Conservation (phyloP, 2,329 filamentous ascomycete species). For the Penicillium sp. region DNA sequence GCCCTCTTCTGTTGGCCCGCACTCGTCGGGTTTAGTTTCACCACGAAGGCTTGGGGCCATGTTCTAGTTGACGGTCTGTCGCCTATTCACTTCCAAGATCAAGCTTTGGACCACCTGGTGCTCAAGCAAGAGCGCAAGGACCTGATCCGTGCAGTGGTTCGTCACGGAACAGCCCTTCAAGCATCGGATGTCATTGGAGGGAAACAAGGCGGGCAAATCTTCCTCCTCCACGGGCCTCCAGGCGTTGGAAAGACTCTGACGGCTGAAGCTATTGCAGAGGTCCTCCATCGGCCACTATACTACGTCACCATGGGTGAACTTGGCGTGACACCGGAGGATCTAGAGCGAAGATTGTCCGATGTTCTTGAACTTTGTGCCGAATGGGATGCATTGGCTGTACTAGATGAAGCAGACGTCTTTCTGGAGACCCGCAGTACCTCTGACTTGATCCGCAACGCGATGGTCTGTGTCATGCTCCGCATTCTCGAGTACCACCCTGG, state of each 20-base stretch:
- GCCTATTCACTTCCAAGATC: not conserved
- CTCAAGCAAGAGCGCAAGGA: not conserved
- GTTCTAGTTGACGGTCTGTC: slow-evolving; percentile 2
- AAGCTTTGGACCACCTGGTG: not conserved
- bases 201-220: slow-evolving; percentile 6
- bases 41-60: slow-evolving; percentile 6
- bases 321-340: slow-evolving; percentile 1
- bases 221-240: slow-evolving; percentile 6
- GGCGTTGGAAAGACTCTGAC: slow-evolving; percentile 12
- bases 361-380: slow-evolving; percentile 3
- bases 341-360: not conserved
- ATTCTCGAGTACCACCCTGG: slow-evolving; percentile 12
- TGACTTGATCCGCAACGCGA: slow-evolving; percentile 7
- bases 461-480: slow-evolving; percentile 10
- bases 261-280: slow-evolving; percentile 11
- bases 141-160: not conserved
- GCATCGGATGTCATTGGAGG: not conserved
- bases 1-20: slow-evolving; percentile 5
- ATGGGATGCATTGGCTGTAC: slow-evolving; percentile 2
- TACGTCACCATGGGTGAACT: slow-evolving; percentile 11
- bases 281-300: slow-evolving; percentile 6
- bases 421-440: slow-evolving; percentile 4
- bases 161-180: not conserved
- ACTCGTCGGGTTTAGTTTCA: slow-evolving; percentile 7
- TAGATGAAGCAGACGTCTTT: slow-evolving; percentile 12